Percentiles rank a stretch among this genome's conserved stretches.
phyloP scores from a whole-genome alignment of 805 yeast genomes.

The Hermanozyma aechmeae region DNA sequence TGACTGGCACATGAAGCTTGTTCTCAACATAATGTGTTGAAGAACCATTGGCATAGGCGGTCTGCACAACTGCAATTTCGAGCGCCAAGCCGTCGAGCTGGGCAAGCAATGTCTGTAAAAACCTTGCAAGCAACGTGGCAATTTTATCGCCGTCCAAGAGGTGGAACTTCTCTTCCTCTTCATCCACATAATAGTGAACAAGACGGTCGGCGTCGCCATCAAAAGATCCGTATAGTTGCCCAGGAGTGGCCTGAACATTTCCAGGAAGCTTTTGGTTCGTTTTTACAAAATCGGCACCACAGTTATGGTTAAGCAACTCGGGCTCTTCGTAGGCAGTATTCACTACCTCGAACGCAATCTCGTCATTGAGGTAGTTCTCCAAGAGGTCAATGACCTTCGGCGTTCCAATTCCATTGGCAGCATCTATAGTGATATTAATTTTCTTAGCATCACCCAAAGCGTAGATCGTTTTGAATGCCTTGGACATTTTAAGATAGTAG shows the following conservation, averaged over 20 bases:
- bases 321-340: slow-evolving; percentile 52
- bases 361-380: slow-evolving; percentile 25
- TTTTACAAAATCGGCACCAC: slow-evolving; percentile 96
- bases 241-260: slow-evolving; percentile 38
- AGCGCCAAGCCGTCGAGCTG: slow-evolving; percentile 38
- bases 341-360: slow-evolving; percentile 34
- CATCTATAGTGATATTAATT: slow-evolving; percentile 60
- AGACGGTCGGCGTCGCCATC: slow-evolving; percentile 98
- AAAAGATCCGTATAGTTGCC: slow-evolving; percentile 64
- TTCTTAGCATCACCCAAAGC: slow-evolving; percentile 10
- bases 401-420: slow-evolving; percentile 97
- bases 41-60: slow-evolving; percentile 95
- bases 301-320: slow-evolving; percentile 53
- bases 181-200: slow-evolving; percentile 59
- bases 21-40: slow-evolving; percentile 66
- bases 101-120: slow-evolving; percentile 43
- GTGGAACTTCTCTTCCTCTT: slow-evolving; percentile 32
- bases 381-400: slow-evolving; percentile 51
- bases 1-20: slow-evolving; percentile 62
- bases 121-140: slow-evolving; percentile 72
- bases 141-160: slow-evolving; percentile 90
- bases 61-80: slow-evolving; percentile 80
- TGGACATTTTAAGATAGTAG: slow-evolving; percentile 56
- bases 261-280: slow-evolving; percentile 75
- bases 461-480: slow-evolving; percentile 41